Evolutionary conservation across 306 rosid genomes (phyloP).

Genomic region (Trichosanthes truncata): DNA sequence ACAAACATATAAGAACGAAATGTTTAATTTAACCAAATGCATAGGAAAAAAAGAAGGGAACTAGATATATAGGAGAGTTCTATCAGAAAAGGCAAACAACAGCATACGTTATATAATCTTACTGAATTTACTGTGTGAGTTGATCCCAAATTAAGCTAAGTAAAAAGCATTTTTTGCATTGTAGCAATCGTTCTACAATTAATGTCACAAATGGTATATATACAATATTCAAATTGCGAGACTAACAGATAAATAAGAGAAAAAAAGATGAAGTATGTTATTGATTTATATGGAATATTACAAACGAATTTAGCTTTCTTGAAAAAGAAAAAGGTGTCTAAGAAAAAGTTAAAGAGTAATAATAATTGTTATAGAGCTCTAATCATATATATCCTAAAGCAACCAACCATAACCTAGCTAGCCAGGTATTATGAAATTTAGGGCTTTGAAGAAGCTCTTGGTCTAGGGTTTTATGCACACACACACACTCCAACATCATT

Average conservation of each 20-base stretch:
- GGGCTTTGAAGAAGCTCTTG: background rate
- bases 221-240: background rate
- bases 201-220: background rate
- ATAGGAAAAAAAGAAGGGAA: background rate
- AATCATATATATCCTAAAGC: background rate
- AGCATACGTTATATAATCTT: too few species aligned
- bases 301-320: background rate
- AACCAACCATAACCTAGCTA: background rate
- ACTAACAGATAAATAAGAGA: background rate
- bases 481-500: background rate
- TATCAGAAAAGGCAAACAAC: too few species aligned
- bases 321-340: background rate
- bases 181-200: too few species aligned
- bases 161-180: background rate
- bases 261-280: background rate
- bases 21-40: too few species aligned
- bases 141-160: background rate
- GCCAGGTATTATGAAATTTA: background rate
- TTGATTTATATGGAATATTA: background rate
- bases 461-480: background rate
- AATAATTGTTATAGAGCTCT: background rate
- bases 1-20: too few species aligned
- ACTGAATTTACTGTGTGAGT: too few species aligned
- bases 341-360: background rate
- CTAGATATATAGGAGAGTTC: too few species aligned